Conservation (phyloP, 257 asterid species). For the Solanum ossicruentum region DNA sequence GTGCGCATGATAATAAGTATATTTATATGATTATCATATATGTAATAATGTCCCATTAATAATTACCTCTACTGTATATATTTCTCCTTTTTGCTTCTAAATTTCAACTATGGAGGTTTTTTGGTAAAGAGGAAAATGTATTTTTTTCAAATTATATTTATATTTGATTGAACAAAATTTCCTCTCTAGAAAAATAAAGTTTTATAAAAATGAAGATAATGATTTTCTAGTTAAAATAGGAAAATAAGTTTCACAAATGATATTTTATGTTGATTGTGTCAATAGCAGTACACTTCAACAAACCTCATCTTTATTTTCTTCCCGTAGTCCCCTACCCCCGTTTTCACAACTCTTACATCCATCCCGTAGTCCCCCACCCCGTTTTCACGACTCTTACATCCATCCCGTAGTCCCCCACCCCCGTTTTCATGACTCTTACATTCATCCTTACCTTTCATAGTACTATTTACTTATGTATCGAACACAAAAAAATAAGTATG, state of each 20-base stretch:
- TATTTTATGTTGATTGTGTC: background rate
- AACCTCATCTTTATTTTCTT: background rate
- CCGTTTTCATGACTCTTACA: background rate
- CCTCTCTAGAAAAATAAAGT: background rate
- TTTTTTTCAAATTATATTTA: background rate
- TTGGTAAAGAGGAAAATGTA: too few relatives aligned
- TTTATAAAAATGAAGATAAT: background rate
- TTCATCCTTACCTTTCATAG: background rate
- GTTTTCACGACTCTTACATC: too few relatives aligned
- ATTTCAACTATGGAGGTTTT: background rate
- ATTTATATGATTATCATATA: background rate
- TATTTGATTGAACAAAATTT: background rate
- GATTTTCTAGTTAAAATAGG: background rate
- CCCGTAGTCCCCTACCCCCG: too few relatives aligned
- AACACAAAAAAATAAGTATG: background rate
- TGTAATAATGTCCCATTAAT: background rate
- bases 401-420: background rate
- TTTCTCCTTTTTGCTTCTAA: too few relatives aligned
- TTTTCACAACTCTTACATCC: too few relatives aligned
- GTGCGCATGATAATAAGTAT: background rate
- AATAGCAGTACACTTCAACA: background rate
- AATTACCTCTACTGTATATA: background rate
- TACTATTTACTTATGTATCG: background rate
- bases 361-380: too few relatives aligned
- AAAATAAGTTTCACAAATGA: background rate